These are phyloP conservation scores for Pholiota molesta DNA, from an alignment of 768 basidiomycete species.

Conservation along the genomic window DNA sequence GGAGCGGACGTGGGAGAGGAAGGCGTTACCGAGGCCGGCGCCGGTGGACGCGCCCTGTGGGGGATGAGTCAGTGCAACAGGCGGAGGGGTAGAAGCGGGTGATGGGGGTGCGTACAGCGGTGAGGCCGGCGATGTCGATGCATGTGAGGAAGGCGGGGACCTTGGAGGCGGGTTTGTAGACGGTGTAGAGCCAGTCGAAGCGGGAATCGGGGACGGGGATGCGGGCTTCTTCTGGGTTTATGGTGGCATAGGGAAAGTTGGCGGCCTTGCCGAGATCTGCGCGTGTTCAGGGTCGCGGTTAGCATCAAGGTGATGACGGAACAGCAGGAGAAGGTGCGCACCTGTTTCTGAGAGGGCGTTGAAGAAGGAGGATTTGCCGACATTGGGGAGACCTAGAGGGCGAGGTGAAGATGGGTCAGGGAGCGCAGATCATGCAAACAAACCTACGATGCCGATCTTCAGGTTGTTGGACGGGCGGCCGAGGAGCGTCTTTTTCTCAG, in stretches of 20 bases:
- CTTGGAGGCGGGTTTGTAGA: conserved; percentile 86
- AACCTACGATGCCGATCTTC: conserved; percentile 98
- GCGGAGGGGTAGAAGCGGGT: not conserved
- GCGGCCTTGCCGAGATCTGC: conserved; percentile 90
- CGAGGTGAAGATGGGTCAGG: conserved; percentile 23
- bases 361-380: conserved; percentile 99
- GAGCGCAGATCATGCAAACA: conserved; percentile 34
- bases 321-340: conserved; percentile 40
- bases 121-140: conserved; percentile 98
- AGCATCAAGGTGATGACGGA: not conserved
- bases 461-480: conserved; percentile 96
- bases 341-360: conserved; percentile 93
- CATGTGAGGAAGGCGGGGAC: conserved; percentile 96
- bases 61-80: conserved; percentile 3
- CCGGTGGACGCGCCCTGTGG: conserved; percentile 92
- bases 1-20: conserved; percentile 95
- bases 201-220: conserved; percentile 93
- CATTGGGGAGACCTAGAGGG: conserved; percentile 82
- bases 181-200: conserved; percentile 91
- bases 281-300: conserved; percentile 15
- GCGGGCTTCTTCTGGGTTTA: conserved; percentile 94
- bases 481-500: conserved; percentile 85
- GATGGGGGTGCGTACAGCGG: conserved; percentile 61
- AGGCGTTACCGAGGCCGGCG: conserved; percentile 96
- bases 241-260: conserved; percentile 96